Evolutionary conservation across 371 early-diverging fungal genomes (phyloP).

Genomic region (Haplosporangium sp.): DNA sequence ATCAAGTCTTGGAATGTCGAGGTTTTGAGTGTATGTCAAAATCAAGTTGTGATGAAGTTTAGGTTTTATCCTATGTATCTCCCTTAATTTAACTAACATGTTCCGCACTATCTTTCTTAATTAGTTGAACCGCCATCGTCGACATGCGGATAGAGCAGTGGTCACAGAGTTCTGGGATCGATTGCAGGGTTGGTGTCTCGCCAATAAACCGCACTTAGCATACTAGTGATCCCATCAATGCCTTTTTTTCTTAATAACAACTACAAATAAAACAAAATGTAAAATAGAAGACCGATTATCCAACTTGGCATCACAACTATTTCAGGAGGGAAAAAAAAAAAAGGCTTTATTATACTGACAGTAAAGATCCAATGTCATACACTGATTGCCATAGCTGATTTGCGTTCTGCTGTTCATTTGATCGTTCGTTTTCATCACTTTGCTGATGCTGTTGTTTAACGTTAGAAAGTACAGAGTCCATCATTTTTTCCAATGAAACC

Average conservation of each 20-base stretch:
- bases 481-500: constrained; percentile 28
- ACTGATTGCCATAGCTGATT: constrained; percentile 22
- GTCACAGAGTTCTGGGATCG: constrained; percentile 85
- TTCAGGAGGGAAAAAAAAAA: too few relatives aligned
- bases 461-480: constrained; percentile 22
- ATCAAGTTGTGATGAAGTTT: neutral
- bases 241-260: neutral
- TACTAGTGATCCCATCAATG: constrained; percentile 36
- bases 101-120: neutral
- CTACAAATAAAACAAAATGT: neutral
- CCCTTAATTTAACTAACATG: neutral
- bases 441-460: constrained; percentile 26
- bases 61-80: neutral
- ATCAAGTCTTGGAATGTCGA: constrained; percentile 81
- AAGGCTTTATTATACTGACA: neutral
- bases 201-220: constrained; percentile 66
- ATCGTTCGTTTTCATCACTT: constrained; percentile 8
- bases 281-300: neutral
- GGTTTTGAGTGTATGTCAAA: constrained; percentile 66
- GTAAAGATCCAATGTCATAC: constrained; percentile 14
- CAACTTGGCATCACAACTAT: too few relatives aligned
- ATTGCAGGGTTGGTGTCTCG: constrained; percentile 74
- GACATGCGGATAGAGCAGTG: constrained; percentile 81
- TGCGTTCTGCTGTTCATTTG: constrained; percentile 1
- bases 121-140: constrained; percentile 78